Evolutionary conservation across 2,329 filamentous ascomycete species (phyloP).

Genomic region (Neofusicoccum ribis): DNA sequence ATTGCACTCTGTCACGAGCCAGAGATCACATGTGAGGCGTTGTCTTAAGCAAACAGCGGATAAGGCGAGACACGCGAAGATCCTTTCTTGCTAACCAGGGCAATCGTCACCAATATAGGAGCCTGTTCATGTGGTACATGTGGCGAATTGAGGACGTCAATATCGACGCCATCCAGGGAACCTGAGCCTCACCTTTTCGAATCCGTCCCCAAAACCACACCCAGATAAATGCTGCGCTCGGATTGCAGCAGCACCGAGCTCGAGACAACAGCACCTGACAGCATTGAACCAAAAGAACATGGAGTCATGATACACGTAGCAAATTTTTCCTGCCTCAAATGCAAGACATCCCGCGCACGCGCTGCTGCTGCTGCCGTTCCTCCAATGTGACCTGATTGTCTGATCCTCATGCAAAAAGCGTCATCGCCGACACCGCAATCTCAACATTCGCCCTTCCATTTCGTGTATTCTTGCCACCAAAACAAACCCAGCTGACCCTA

Average conservation of each 20-base stretch:
- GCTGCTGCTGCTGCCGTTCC: background rate
- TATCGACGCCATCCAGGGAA: conserved; percentile 50
- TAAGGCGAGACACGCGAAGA: conserved; percentile 8
- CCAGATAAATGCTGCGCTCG: background rate
- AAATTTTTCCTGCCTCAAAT: background rate
- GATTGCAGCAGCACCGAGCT: background rate
- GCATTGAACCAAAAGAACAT: background rate
- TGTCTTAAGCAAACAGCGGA: background rate
- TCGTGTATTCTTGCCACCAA: background rate
- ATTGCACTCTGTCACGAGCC: background rate
- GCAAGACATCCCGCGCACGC: background rate
- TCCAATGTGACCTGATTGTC: background rate
- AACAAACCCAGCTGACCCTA: no score
- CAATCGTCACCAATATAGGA: conserved; percentile 50
- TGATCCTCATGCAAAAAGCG: background rate
- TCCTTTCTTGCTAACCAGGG: background rate
- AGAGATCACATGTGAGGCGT: background rate
- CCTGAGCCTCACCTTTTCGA: background rate
- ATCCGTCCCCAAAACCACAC: no score
- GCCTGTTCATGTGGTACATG: conserved; percentile 98
- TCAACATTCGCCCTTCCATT: background rate
- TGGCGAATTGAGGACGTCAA: conserved; percentile 85
- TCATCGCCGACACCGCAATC: background rate
- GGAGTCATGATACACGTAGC: background rate
- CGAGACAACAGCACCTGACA: background rate